These are phyloP conservation scores for Tetracladium maxilliforme DNA, from an alignment of 2,329 filamentous ascomycete genomes.

Conservation along the genomic window DNA sequence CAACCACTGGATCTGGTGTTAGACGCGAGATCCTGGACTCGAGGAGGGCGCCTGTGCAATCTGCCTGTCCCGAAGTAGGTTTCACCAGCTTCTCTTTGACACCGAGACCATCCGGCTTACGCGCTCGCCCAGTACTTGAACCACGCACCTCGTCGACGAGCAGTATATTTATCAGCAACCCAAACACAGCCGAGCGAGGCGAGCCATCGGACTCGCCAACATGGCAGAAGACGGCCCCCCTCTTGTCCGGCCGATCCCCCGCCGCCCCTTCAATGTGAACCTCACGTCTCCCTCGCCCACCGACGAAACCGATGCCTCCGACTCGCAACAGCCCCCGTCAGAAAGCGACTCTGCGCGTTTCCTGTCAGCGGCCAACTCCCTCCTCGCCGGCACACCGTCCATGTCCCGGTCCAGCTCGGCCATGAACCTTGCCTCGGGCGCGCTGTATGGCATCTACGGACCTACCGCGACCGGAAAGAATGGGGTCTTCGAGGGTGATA, in stretches of 20 bases:
- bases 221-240: constrained; percentile 25
- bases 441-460: constrained; percentile 82
- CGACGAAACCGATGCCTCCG: constrained; percentile 19
- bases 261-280: constrained; percentile 53
- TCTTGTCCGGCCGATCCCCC: constrained; percentile 55
- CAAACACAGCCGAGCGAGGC: not conserved
- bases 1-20: not conserved
- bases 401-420: constrained; percentile 62
- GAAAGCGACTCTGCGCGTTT: constrained; percentile 11
- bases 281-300: constrained; percentile 16
- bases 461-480: constrained; percentile 41
- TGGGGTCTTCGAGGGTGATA: constrained; percentile 42
- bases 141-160: constrained; percentile 1
- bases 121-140: constrained; percentile 1
- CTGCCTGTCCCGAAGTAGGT: constrained; percentile 1
- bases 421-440: constrained; percentile 77
- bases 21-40: too few relatives aligned
- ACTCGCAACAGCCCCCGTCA: constrained; percentile 14
- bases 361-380: constrained; percentile 10
- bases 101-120: constrained; percentile 3
- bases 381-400: constrained; percentile 19
- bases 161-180: too few relatives aligned
- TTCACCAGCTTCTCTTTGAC: constrained; percentile 1
- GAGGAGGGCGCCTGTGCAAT: too few relatives aligned
- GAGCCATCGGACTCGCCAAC: not conserved